Evolutionary conservation across 208 protist species (phyloP).

Genomic region (Trypanosoma avium): DNA sequence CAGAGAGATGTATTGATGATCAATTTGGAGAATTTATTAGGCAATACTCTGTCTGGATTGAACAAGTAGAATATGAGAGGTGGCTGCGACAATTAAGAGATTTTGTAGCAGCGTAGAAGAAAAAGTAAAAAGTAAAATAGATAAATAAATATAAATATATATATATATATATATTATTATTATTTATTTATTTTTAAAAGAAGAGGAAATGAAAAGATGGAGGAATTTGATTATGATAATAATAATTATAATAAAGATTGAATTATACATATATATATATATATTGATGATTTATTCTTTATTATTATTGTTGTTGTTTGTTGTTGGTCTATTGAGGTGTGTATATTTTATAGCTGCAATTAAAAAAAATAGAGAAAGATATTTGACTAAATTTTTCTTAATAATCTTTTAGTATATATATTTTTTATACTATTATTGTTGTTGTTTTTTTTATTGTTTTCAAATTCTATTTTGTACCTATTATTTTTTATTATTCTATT

Average conservation of each 20-base stretch:
- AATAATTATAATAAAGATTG: neutral
- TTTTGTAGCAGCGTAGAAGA: conserved; percentile 69
- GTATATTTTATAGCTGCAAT: no score
- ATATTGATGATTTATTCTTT: neutral
- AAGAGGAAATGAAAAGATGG: no score
- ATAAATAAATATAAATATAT: neutral
- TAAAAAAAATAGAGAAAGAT: no score
- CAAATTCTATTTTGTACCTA: neutral
- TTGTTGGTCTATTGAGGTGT: no score
- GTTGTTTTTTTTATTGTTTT: neutral
- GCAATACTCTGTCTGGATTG: conserved; percentile 76
- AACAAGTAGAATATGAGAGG: conserved; percentile 86
- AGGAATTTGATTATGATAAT: no score
- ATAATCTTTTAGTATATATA: no score
- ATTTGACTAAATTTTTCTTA: no score
- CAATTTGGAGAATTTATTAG: conserved; percentile 80
- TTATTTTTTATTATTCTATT: neutral
- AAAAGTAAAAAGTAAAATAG: neutral
- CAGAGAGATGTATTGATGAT: conserved; percentile 80
- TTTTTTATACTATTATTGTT: no score
- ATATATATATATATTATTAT: no score
- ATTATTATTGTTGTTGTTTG: neutral
- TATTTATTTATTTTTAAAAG: no score
- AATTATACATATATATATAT: conserved; percentile 2
- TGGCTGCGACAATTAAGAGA: conserved; percentile 84